phyloP scores from a whole-genome alignment of 2,329 filamentous ascomycete genomes.

The Aureobasidium sp. region DNA sequence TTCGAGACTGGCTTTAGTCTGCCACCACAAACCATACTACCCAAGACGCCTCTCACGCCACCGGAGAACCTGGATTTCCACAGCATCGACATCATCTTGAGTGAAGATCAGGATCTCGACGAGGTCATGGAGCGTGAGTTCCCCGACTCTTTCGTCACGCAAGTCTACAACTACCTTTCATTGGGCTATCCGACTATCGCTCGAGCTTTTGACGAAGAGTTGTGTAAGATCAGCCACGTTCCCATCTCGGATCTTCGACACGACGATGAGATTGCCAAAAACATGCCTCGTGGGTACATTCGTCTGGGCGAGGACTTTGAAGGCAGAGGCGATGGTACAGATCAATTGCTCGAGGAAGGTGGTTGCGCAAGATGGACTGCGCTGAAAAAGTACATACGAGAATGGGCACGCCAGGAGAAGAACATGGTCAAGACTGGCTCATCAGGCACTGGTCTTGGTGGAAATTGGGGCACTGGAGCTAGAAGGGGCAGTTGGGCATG shows the following conservation, averaged over 20 bases:
- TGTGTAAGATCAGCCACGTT: constrained; percentile 72
- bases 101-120: constrained; percentile 36
- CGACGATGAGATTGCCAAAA: constrained; percentile 58
- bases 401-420: constrained; percentile 87
- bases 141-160: constrained; percentile 77
- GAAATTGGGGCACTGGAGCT: constrained; percentile 37
- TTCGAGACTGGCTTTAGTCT: constrained; percentile 28
- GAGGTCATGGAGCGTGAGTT: constrained; percentile 57
- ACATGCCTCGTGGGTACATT: constrained; percentile 64
- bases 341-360: constrained; percentile 37
- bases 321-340: constrained; percentile 26
- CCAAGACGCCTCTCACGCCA: constrained; percentile 27
- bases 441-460: constrained; percentile 20
- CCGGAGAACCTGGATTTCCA: constrained; percentile 14
- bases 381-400: constrained; percentile 71
- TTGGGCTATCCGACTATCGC: constrained; percentile 86
- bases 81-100: constrained; percentile 36
- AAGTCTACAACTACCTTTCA: constrained; percentile 95
- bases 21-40: constrained; percentile 32
- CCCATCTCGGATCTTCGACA: constrained; percentile 60
- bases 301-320: constrained; percentile 44
- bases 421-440: constrained; percentile 45
- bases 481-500: constrained; percentile 45
- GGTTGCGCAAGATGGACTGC: constrained; percentile 74
- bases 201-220: constrained; percentile 73